A percentile compares a stretch with the other conserved stretches of the same genome.
phyloP scores from a whole-genome alignment of 352 stramenopile genomes.

The Globisporangium rhizosaccharum region DNA sequence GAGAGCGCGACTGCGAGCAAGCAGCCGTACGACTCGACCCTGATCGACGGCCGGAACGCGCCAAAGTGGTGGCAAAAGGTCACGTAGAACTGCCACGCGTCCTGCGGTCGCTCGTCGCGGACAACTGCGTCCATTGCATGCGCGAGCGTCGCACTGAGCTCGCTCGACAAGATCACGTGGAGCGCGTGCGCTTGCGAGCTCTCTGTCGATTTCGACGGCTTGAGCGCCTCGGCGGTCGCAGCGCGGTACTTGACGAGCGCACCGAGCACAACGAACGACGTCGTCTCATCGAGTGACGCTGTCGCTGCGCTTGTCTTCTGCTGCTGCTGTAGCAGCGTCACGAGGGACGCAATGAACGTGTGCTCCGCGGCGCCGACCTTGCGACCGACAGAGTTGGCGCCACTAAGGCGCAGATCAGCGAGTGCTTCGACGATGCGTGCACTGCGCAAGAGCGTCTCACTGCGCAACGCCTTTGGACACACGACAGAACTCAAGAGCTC shows the following conservation, averaged over 20 bases:
- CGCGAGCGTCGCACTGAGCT: conserved; percentile 28
- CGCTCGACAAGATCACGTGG: conserved; percentile 11
- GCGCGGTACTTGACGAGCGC: conserved; percentile 51
- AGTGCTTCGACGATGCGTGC: conserved; percentile 33
- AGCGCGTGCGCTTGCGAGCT: conserved; percentile 3
- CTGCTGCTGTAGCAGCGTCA: conserved; percentile 16
- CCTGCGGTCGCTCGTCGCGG: conserved; percentile 6
- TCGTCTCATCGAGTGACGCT: conserved; percentile 7
- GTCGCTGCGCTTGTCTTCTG: background rate
- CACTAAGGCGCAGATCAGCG: conserved; percentile 13
- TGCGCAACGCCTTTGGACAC: background rate
- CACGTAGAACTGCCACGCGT: conserved; percentile 46
- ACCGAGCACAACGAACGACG: conserved; percentile 42
- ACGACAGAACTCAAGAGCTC: conserved; percentile 22
- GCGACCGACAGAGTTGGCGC: conserved; percentile 5
- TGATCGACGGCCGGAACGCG: conserved; percentile 35
- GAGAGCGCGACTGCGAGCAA: conserved; percentile 48
- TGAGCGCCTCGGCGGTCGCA: conserved; percentile 15
- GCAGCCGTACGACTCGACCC: conserved; percentile 55
- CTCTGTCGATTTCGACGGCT: conserved; percentile 12
- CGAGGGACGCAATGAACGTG: conserved; percentile 26
- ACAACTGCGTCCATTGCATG: conserved; percentile 43
- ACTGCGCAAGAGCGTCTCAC: conserved; percentile 18
- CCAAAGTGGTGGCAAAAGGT: conserved; percentile 51
- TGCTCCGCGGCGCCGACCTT: conserved; percentile 19